A percentile compares a stretch with the other conserved stretches of the same genome.
Evolutionary conservation across 169 alveolate genomes (phyloP).

Genomic region (Plasmodium coatneyi): DNA sequence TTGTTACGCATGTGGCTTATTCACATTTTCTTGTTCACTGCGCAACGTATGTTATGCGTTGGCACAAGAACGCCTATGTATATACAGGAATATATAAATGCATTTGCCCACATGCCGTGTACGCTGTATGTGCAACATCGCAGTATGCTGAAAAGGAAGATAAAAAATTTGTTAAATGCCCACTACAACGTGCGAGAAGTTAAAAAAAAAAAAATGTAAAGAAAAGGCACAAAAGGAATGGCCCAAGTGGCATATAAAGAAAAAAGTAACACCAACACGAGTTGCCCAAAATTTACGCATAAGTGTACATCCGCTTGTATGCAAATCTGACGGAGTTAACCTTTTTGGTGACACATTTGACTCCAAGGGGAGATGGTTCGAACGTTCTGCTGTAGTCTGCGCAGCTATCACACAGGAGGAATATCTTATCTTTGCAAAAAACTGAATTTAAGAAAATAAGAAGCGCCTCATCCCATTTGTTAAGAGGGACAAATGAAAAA

Average conservation of each 20-base stretch:
- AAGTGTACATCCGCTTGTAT: not conserved
- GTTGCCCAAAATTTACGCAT: not conserved
- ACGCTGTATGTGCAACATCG: not conserved
- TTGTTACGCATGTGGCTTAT: not conserved
- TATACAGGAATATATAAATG: not conserved
- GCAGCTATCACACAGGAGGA: not conserved
- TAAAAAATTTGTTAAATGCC: not conserved
- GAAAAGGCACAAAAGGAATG: not conserved
- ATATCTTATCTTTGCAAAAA: not conserved
- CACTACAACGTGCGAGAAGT: not conserved
- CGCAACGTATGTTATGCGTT: not conserved
- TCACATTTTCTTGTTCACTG: not conserved
- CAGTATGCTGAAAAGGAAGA: not conserved
- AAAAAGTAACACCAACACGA: not conserved
- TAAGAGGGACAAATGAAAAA: not conserved
- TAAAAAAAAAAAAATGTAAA: not conserved
- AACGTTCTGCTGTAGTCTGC: not conserved
- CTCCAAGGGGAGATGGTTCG: not conserved
- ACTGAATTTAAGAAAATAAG: not conserved
- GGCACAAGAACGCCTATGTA: not conserved
- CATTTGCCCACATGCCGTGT: not conserved
- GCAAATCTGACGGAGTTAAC: not conserved
- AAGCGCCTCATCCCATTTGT: not conserved
- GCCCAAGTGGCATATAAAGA: not conserved
- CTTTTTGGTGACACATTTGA: not conserved